Base-by-base conservation (phyloP, 164 flowering plant genomes). In the Brasenia schreberi region DNA sequence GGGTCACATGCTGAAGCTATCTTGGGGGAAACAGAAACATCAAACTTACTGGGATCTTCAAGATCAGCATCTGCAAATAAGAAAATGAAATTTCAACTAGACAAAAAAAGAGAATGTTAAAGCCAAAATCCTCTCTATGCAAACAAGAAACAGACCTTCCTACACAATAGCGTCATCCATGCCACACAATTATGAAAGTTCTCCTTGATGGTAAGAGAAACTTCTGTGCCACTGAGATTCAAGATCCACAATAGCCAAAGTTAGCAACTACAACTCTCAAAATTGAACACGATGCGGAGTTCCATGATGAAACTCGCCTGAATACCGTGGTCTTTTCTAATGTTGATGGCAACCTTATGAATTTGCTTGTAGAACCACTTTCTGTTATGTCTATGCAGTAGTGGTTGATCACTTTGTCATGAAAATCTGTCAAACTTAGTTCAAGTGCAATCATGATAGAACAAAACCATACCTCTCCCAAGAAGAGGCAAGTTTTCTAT, bases 171-270 rank as follows among this genome's bases (percentile, higher is more conserved):
- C 12, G 73, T 72, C 61, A 84, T 69, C 77, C 77, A 77, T 18
- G 66, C 71, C 67, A 71, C 65, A 56, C 85, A 63, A 65, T 67
- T 73, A 53, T 77, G 81, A 71, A 75, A 43, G 56, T 73, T 64
- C 61, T 74, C 85, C 53, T 19, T 68, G 43, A 77, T 68, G 65
- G 79, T 69, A 19, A 88, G 66, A 60, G 78, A 77, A 66, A 81
- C 82, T 78, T 88, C 89, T 64, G 88, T 85, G 56, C 95, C 95
- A 78, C 95, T 86, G 77, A 39, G 70, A 65, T 67, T 71, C 56
- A 14, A 45, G 53, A 45, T 7, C 53, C 53, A 45, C 3, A 45
- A 7, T 45, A 12, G 11, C 53, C 53, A 45, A 45, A 45, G 12
- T 12, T 7, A 7, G 5, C 11, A 7, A 7, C 12, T 12, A 2